Evolutionary conservation across 1,284 basidiomycete genomes (phyloP).

Genomic region (Cutaneotrichosporon sp.): DNA sequence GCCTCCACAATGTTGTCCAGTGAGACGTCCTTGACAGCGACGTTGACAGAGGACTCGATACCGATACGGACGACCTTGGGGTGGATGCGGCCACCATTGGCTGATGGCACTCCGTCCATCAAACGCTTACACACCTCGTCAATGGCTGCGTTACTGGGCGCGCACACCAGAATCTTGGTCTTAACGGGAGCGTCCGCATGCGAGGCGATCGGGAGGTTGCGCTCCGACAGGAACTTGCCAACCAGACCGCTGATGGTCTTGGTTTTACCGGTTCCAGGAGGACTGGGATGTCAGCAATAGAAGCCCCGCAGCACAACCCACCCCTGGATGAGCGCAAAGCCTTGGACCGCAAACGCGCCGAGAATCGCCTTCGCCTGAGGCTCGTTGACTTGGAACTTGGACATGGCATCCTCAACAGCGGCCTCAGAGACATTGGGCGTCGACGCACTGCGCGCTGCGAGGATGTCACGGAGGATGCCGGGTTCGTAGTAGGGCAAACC

Average conservation of each 20-base stretch:
- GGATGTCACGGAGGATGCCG: slow-evolving; percentile 64
- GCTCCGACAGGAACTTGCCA: slow-evolving; percentile 72
- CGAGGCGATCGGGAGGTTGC: slow-evolving; percentile 59
- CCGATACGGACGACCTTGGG: slow-evolving; percentile 90
- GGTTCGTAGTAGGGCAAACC: slow-evolving; percentile 78
- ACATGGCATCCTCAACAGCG: slow-evolving; percentile 70
- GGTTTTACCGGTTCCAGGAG: slow-evolving; percentile 98
- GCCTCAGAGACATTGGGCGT: slow-evolving; percentile 58
- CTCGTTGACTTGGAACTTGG: slow-evolving; percentile 77
- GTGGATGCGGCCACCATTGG: slow-evolving; percentile 60
- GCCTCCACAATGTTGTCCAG: slow-evolving; percentile 83
- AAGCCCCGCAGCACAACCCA: too few species aligned
- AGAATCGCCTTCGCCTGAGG: slow-evolving; percentile 92
- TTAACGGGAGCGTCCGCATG: slow-evolving; percentile 59
- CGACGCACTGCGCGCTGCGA: slow-evolving; percentile 65
- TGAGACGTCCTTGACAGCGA: slow-evolving; percentile 81
- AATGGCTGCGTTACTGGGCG: slow-evolving; percentile 97
- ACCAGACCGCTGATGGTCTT: slow-evolving; percentile 97
- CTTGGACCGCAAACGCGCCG: slow-evolving; percentile 69
- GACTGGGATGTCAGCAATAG: slow-evolving; percentile 61
- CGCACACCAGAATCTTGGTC: slow-evolving; percentile 86
- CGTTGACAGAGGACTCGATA: slow-evolving; percentile 73
- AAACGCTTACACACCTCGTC: slow-evolving; percentile 92
- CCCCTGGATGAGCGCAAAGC: slow-evolving; percentile 96
- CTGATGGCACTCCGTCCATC: slow-evolving; percentile 70